Conservation (phyloP, 1,139 yeast genomes). For the Lodderomyces metapsilosis region DNA sequence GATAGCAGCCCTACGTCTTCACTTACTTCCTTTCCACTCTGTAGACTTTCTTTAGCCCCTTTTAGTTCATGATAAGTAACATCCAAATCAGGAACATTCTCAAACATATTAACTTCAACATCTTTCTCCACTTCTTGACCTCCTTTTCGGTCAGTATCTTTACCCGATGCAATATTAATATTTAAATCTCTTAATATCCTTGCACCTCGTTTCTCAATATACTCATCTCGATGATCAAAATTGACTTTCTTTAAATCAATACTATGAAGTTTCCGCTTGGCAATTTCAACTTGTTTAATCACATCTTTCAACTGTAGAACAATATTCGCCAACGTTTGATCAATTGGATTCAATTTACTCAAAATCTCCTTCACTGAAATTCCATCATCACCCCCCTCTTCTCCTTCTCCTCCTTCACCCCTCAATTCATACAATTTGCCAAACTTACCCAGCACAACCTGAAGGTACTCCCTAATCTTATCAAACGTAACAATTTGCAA, state of each 20-base stretch:
- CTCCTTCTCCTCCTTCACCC: not conserved
- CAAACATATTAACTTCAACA: not conserved
- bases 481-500: conserved; percentile 40
- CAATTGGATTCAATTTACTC: not conserved
- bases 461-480: conserved; percentile 32
- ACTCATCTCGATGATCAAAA: not conserved
- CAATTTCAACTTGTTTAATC: not conserved
- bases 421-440: not conserved
- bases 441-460: conserved; percentile 1
- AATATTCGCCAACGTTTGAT: conserved; percentile 1
- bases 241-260: not conserved
- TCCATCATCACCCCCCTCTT: not conserved
- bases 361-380: not conserved
- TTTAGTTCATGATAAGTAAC: not conserved
- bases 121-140: not conserved
- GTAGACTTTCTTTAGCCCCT: not conserved
- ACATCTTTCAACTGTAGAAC: not conserved
- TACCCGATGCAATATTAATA: not conserved
- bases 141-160: not conserved
- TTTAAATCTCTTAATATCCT: not conserved
- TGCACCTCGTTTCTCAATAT: not conserved
- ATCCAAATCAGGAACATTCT: not conserved
- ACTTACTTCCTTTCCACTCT: no score
- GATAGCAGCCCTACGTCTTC: no score
- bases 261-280: not conserved